Evolutionary conservation across 2,329 filamentous ascomycete genomes (phyloP), one percentile per base, ranked within the genome.

Genomic region (Fusarium compactum): DNA sequence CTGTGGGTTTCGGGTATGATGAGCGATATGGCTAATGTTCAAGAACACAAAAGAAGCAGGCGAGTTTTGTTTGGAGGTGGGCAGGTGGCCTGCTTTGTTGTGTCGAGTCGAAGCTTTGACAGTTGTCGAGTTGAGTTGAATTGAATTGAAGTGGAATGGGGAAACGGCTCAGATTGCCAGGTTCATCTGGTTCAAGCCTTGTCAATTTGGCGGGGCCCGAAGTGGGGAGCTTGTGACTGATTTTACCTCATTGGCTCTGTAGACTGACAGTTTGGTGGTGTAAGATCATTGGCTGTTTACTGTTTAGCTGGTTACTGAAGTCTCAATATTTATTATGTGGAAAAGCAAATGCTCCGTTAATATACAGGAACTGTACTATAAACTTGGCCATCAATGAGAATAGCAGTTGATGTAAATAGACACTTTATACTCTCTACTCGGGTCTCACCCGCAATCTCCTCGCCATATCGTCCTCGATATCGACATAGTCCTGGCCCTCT

Each of bases 401-500:
- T 18, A n/a, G 9, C 18, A 20, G 22, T 16, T 25, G 6, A 24
- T 40, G 5, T 5, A 25, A 25, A 25, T 20, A 16, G 5, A 12
- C 7, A 15, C 8, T n/a, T 27, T 5, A 22, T 27, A 20, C 22
- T 9, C 18, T 12, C 8, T 57, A 30, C 30, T 46, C 25, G 8
- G 8, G 20, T 27, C 12, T 34, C 20, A 29, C 20, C 2, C 20
- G 20, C 14, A 53, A 11, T 52, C 58, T 48, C 30, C 30, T 54
- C 38, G 41, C 54, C 67, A 76, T 58, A 24, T 74, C 74, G 58
- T 76, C 76, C 15, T 76, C 78, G 16, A 79, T 62, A 59, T 82
- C 80, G n/a, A 74, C 62, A 62, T 79, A 78, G 9, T 71, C 55
- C 40, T 22, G 58, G 3, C 79, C 80, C 16, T 79, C 79, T 1